Evolutionary conservation across 208 protist genomes (phyloP), one percentile per base, ranked within the genome.

Genomic region (Wallacemonas sp.): DNA sequence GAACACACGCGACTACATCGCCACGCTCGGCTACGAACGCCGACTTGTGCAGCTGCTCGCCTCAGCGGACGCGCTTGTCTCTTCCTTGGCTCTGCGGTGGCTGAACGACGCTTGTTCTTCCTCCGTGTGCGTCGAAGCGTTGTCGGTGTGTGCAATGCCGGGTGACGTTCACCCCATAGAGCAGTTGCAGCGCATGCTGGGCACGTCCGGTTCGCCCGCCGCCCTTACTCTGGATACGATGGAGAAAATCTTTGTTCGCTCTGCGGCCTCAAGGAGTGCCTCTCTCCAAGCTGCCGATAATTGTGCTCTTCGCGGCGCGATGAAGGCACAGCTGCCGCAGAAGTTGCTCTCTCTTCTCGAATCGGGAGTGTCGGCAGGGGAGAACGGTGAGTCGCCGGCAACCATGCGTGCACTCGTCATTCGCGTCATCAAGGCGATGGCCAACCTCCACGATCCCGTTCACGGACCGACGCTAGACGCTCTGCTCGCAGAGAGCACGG

Each of bases 341-440:
- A 58, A 66, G 21, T 59, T 97, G 24, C 67, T 97, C 0, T 29
- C 63, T 3, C 62, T 85, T 21, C 73, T 97, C 13, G 80, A 93
- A 59, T 48, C 60, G 13, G 78, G 81, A 6, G 30, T 92, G n/a
- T 74, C 76, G 19, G 45, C 66, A 5, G 75, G 72, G 8, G 64
- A 69, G 15, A 52, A 68, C 0, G 78, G 59, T 1, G 69, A 79
- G 26, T 61, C 70, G 6, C 78, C 84, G 1, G 80, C 89, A 3
- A 83, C 89, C 1, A 65, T 92, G 15, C 86, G 91, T 17, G 93
- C 93, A 0, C 68, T 93, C 12, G 68, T 95, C 22, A 85, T 95
- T 33, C 90, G 90, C 61, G 84, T 92, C 1, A 52, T 97, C n/a
- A 97, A 96, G 68, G 71, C 78, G 0, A 81, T 97, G 64, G 65